phyloP scores from a whole-genome alignment of 164 flowering plant genomes.

The Liriodendron chinense region DNA sequence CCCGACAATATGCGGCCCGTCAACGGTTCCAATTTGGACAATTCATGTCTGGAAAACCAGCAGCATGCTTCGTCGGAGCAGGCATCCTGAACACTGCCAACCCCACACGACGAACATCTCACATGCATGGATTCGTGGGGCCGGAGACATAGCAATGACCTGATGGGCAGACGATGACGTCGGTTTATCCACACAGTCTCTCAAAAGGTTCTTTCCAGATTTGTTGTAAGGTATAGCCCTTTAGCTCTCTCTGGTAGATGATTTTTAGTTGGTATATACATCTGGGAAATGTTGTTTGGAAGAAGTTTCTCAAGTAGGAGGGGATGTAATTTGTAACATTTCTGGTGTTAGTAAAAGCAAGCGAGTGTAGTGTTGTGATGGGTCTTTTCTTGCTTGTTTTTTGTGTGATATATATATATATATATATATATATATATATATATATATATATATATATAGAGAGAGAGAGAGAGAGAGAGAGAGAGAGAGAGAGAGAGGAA shows the following conservation, averaged over 20 bases:
- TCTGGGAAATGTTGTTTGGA: neutral
- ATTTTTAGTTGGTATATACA: neutral
- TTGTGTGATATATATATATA: no score
- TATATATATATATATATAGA: no score
- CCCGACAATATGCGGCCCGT: conserved; percentile 36
- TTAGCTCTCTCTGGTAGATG: neutral
- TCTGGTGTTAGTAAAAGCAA: neutral
- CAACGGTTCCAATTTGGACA: conserved; percentile 36
- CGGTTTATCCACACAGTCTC: neutral
- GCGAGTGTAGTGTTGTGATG: neutral
- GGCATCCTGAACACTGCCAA: neutral
- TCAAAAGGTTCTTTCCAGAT: conserved; percentile 4
- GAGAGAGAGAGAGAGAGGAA: no score
- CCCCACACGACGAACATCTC: neutral
- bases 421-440: no score
- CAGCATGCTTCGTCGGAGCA: conserved; percentile 23
- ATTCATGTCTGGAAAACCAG: conserved; percentile 5
- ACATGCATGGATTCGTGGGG: neutral
- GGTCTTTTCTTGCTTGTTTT: neutral
- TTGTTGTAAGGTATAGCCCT: neutral
- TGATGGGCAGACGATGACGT: no score
- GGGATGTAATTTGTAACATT: neutral
- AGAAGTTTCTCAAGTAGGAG: neutral
- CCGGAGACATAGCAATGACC: neutral
- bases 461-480: no score